Evolutionary conservation across 306 rosid species (phyloP), one percentile per base, ranked within the genome.

Genomic region (Citrullus mucosospermus): DNA sequence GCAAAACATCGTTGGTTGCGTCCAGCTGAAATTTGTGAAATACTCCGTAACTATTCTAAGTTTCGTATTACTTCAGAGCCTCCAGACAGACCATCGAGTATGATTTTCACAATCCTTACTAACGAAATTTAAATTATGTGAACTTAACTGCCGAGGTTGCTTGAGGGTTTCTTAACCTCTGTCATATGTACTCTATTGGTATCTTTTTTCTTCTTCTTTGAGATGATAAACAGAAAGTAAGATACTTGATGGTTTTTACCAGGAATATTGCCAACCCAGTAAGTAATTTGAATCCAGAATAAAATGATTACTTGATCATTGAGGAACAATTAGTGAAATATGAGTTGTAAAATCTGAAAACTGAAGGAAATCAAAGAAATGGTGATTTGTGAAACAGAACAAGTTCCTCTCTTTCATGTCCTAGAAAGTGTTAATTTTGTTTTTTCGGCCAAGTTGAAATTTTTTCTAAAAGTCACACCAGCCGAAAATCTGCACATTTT

Each of bases 11-110:
- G 98, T 66, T 93, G 98, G 98, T 83, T 93, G 81, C 86, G 98
- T 8, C 98, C 98, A 50, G 96, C 98, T 75, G 98, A 93, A 91
- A 91, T 93, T 84, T 91, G 96, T 93, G 98, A 91, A 88, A 93
- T 93, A 85, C 94, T 93, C 71, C 87, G 90, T 68, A 93, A 93
- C 72, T 85, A 87, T 81, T 81, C 78, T 56, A 88, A 80, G 86
- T 93, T 91, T 86, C 91, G 79, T 1, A 93, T 93, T 80, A 76
- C 89, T 65, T 43, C 91, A 80, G 96, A 93, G 84, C 96, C 98
- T 83, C 96, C 94, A 74, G 89, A 77, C 81, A 91, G 87, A 85
- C 98, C 98, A 62, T 88, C 90, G 4, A 93, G 98, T 93, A 93
- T 79, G 92, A 74, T 84, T 84, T 39, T 75, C 78, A 57, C 69